These are phyloP conservation scores for Saposhnikovia divaricata DNA, from an alignment of 129 eudicot species.

Conservation along the genomic window DNA sequence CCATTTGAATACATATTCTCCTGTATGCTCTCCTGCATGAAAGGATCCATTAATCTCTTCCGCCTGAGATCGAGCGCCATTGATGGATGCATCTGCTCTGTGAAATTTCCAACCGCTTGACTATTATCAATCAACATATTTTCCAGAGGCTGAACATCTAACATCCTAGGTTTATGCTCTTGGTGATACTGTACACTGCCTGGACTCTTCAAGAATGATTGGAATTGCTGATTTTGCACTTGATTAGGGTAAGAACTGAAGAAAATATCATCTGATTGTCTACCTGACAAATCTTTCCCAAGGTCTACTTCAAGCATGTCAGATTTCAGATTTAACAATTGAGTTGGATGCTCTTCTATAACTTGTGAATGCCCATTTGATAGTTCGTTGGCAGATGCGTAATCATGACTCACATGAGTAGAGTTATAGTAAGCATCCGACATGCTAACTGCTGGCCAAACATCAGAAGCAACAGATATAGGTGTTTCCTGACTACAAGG, in stretches of 20 bases:
- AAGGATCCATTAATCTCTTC: constrained; percentile 31
- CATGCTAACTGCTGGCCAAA: constrained; percentile 54
- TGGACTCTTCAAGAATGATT: constrained; percentile 51
- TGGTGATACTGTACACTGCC: constrained; percentile 38
- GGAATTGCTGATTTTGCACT: constrained; percentile 54
- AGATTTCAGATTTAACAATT: constrained; percentile 33
- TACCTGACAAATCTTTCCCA: constrained; percentile 23
- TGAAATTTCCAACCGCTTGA: constrained; percentile 41
- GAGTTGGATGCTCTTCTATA: constrained; percentile 23
- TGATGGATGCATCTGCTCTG: constrained; percentile 36
- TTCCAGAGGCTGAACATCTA: constrained; percentile 34
- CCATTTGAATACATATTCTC: constrained; percentile 42
- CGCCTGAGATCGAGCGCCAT: constrained; percentile 21
- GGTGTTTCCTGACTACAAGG: constrained; percentile 29
- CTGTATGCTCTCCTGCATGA: constrained; percentile 43
- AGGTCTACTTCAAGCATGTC: constrained; percentile 24
- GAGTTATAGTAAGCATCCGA: constrained; percentile 38
- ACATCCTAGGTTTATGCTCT: constrained; percentile 39
- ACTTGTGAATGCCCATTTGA: constrained; percentile 41
- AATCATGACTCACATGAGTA: constrained; percentile 32
- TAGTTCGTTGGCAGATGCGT: constrained; percentile 32
- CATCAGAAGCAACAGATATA: constrained; percentile 30
- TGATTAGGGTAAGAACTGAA: constrained; percentile 44
- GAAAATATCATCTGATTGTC: constrained; percentile 37
- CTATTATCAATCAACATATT: constrained; percentile 30